phyloP scores from a whole-genome alignment of 2,329 filamentous ascomycete species.

The Ophiognomonia clavigignenti-juglandacearum region DNA sequence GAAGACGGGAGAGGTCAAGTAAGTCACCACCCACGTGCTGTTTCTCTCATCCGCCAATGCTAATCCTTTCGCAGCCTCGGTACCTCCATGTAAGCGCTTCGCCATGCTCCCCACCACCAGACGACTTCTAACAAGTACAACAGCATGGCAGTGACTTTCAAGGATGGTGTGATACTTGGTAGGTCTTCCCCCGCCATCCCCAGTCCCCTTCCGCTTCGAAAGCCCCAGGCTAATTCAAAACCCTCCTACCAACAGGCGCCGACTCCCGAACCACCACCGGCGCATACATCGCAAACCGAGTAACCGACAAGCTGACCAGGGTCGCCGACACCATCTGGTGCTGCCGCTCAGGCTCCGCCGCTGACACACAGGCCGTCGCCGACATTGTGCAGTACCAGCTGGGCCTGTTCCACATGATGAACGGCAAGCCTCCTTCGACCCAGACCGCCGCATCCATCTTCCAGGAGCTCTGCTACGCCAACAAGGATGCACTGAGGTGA shows the following conservation, averaged over 20 bases:
- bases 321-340: constrained; percentile 99
- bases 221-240: not conserved
- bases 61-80: constrained; percentile 63
- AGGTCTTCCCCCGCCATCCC: constrained; percentile 21
- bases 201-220: not conserved
- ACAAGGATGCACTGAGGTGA: constrained; percentile 90
- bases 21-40: constrained; percentile 34
- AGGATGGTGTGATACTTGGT: constrained; percentile 93
- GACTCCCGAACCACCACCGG: constrained; percentile 97
- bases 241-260: constrained; percentile 53
- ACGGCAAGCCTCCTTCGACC: constrained; percentile 86
- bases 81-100: constrained; percentile 76
- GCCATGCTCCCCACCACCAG: constrained; percentile 18
- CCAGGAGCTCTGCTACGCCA: constrained; percentile 96
- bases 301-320: constrained; percentile 98
- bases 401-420: constrained; percentile 84
- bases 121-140: constrained; percentile 23
- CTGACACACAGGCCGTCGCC: constrained; percentile 95
- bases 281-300: constrained; percentile 97
- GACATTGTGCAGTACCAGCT: constrained; percentile 98
- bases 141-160: constrained; percentile 99
- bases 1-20: constrained; percentile 99
- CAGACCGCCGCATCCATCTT: constrained; percentile 94
- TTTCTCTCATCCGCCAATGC: constrained; percentile 15
- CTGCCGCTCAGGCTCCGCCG: constrained; percentile 94